Evolutionary conservation across 306 rosid genomes (phyloP).

Genomic region (Calophaca sinica): DNA sequence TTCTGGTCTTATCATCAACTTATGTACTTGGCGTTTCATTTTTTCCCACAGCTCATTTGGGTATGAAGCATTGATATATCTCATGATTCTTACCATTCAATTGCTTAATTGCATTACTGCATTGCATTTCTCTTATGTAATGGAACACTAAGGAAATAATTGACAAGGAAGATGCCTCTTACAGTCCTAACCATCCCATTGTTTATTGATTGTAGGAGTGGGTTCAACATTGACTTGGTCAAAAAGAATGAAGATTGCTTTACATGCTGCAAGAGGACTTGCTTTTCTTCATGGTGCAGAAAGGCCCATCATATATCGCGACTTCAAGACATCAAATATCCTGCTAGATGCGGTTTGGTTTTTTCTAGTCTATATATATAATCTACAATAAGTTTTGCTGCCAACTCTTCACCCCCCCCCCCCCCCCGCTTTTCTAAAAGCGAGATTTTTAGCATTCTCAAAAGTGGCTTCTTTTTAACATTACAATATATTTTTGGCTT

Average conservation of each 20-base stretch:
- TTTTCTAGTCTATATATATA: slow-evolving; percentile 35
- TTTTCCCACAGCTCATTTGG: slow-evolving; percentile 7
- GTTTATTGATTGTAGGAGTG: slow-evolving; percentile 71
- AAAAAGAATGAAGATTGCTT: slow-evolving; percentile 94
- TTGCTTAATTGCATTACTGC: slow-evolving; percentile 14
- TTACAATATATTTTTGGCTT: not conserved
- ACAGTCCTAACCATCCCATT: slow-evolving; percentile 33
- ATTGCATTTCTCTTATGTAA: slow-evolving; percentile 17
- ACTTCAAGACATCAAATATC: slow-evolving; percentile 96
- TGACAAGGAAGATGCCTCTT: slow-evolving; percentile 26
- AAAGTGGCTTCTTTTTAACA: slow-evolving; percentile 30
- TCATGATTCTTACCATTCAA: slow-evolving; percentile 28
- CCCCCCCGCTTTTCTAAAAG: slow-evolving; percentile 30
- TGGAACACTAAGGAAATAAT: not conserved
- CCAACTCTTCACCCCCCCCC: too few relatives aligned
- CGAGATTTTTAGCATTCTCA: slow-evolving; percentile 11
- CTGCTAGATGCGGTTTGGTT: slow-evolving; percentile 86
- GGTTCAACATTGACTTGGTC: slow-evolving; percentile 91
- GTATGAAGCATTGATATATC: slow-evolving; percentile 16
- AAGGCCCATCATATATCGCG: slow-evolving; percentile 93
- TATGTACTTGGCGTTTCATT: not conserved
- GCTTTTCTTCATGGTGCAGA: slow-evolving; percentile 98
- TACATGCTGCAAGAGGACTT: slow-evolving; percentile 94
- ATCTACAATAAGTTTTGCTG: slow-evolving; percentile 15
- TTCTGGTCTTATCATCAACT: too few relatives aligned